phyloP scores from a whole-genome alignment of 2,329 filamentous ascomycete species.

The Penicillium sp. region DNA sequence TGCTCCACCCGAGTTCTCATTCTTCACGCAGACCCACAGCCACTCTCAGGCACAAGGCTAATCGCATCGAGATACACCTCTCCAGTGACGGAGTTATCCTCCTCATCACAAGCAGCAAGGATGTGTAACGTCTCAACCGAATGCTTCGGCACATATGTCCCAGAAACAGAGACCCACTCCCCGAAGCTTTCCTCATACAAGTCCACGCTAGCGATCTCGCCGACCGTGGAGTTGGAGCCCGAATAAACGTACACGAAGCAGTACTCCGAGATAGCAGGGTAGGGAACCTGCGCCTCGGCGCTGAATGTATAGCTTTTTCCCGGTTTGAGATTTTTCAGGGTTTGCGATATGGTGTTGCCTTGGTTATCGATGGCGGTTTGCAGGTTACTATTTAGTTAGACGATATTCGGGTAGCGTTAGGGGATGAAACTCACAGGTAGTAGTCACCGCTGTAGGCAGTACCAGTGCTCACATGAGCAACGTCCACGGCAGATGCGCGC shows the following conservation, averaged over 20 bases:
- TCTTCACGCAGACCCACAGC: background rate
- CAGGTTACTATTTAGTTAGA: background rate
- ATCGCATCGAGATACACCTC: constrained; percentile 26
- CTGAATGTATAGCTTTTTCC: constrained; percentile 18
- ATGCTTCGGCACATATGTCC: constrained; percentile 14
- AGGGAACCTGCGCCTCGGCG: constrained; percentile 12
- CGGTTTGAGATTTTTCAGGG: constrained; percentile 12
- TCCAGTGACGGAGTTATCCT: constrained; percentile 16
- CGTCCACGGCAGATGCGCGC: constrained; percentile 17
- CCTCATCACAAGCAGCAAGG: constrained; percentile 16
- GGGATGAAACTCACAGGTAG: constrained; percentile 16
- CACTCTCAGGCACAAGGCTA: background rate
- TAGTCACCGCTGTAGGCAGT: constrained; percentile 19
- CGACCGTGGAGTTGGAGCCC: constrained; percentile 19
- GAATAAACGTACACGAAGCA: constrained; percentile 17
- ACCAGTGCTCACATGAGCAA: constrained; percentile 19
- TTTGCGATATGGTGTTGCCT: constrained; percentile 21
- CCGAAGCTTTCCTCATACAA: constrained; percentile 6
- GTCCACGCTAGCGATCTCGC: constrained; percentile 6
- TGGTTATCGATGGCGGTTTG: constrained; percentile 23
- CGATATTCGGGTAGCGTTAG: background rate
- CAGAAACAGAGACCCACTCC: constrained; percentile 18
- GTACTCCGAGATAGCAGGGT: constrained; percentile 3
- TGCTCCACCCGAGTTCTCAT: background rate
- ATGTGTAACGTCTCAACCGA: constrained; percentile 16